Evolutionary conservation across 2,329 filamentous ascomycete species (phyloP), one percentile per base, ranked within the genome.

Genomic region (Ophiosphaerella korrae): DNA sequence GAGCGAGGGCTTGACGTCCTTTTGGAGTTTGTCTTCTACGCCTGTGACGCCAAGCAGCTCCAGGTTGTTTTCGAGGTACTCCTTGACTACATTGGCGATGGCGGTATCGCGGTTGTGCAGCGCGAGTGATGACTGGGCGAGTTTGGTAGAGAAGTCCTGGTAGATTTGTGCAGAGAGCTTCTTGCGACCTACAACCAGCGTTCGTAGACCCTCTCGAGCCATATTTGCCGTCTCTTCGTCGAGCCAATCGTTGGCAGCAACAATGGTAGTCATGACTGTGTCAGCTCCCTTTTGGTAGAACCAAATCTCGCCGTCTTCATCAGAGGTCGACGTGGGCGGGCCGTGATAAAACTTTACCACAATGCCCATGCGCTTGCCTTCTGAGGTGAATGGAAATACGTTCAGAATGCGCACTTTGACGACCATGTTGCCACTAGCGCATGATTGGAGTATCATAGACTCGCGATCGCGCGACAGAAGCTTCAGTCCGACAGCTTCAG

Each of bases 141-240:
- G 89, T 42, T 82, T 85, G 21, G 78, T 71, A 0, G 88, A 82
- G 68, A 99, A 99, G 35, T 92, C 88, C 35, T 85, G 80, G 68
- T 97, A 97, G 63, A 92, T 88, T 60, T 88, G 83, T 5, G 79
- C 64, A 0, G 91, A 93, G 5, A 99, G 80, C 63, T 86, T 88
- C 73, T 94, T 96, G 40, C 95, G 85, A n/a, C 94, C 95, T 23
- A 99, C 89, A 5, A 99, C 94, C 5, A 99, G 81, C 0, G 94
- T 99, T 50, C 94, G 88, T 42, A 99, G 79, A 34, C 94, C 94
- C 79, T 99, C 95, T 41, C 94, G 87, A 5, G 95, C 95, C 95
- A 99, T 99, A 72, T 99, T 99, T n/a, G 91, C 90, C 0, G 94
- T 97, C 74, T 99, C 94, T 73, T 99, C 94, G 62, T 99, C 94